phyloP scores from a whole-genome alignment of 2,329 filamentous ascomycete genomes.

The Paracorniculantispora psalliotae region DNA sequence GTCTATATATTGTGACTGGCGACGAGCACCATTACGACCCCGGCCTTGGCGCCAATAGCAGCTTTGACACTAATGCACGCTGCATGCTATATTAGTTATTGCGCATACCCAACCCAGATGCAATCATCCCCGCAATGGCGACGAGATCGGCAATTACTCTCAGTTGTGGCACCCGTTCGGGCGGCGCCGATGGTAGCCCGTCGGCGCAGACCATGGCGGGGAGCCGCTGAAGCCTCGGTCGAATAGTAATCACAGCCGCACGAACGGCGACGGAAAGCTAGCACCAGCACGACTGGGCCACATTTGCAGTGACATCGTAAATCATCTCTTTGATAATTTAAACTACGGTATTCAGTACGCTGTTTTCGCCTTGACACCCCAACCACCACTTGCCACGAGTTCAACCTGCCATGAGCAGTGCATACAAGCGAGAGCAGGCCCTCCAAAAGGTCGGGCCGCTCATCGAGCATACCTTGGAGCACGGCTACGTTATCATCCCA shows the following conservation, averaged over 20 bases:
- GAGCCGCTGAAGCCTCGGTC: too few relatives aligned
- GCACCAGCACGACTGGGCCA: too few relatives aligned
- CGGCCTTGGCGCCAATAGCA: neutral
- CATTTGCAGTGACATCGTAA: too few relatives aligned
- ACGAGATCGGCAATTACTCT: neutral
- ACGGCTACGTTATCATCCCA: conserved; percentile 33
- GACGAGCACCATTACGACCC: neutral
- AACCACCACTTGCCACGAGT: too few relatives aligned
- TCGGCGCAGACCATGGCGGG: too few relatives aligned
- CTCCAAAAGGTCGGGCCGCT: conserved; percentile 5
- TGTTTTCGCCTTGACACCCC: too few relatives aligned
- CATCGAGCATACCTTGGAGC: conserved; percentile 17
- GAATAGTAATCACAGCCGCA: neutral
- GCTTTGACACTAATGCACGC: neutral
- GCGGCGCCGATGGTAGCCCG: neutral
- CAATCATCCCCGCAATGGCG: neutral
- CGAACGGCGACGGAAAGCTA: too few relatives aligned
- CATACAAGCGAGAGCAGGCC: neutral
- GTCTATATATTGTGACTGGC: neutral
- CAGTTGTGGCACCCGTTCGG: neutral
- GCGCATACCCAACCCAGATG: neutral
- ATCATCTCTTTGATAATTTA: too few relatives aligned
- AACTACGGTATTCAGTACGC: too few relatives aligned
- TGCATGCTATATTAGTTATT: neutral
- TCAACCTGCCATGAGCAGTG: neutral